Evolutionary conservation across 306 rosid species (phyloP).

Genomic region (Casuarina equisetifolia): DNA sequence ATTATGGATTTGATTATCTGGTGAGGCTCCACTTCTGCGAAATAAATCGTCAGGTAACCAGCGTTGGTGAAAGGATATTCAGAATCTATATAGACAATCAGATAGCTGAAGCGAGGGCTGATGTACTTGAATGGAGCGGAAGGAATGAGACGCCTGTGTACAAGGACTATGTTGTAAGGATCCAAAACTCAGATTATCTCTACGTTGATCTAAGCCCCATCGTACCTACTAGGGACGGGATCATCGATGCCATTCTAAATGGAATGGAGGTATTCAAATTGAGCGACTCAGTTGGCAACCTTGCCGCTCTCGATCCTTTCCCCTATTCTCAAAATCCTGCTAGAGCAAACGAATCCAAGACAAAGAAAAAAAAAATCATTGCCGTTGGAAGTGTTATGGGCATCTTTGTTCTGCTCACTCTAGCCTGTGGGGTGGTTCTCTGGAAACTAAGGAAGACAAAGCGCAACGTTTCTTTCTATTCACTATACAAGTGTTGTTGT

Average conservation of each 20-base stretch:
- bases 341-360: neutral
- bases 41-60: neutral
- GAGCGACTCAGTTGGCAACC: constrained; percentile 8
- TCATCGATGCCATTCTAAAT: neutral
- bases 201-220: neutral
- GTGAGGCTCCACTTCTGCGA: neutral
- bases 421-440: neutral
- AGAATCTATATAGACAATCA: neutral
- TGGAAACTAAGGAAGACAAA: neutral
- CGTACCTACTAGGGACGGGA: too few relatives aligned
- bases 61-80: neutral
- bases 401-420: neutral
- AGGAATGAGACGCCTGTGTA: too few relatives aligned
- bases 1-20: neutral
- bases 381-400: neutral
- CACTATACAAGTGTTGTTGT: too few relatives aligned
- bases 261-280: constrained; percentile 29
- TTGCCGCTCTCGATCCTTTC: constrained; percentile 6
- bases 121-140: neutral
- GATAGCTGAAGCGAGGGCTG: neutral
- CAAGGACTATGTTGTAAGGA: too few relatives aligned
- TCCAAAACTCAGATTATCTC: neutral
- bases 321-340: neutral
- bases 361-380: neutral
- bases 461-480: neutral